Percentiles rank a stretch among this genome's conserved stretches.
phyloP scores from a whole-genome alignment of 441 rosid species.

The Macaranga tanarius region DNA sequence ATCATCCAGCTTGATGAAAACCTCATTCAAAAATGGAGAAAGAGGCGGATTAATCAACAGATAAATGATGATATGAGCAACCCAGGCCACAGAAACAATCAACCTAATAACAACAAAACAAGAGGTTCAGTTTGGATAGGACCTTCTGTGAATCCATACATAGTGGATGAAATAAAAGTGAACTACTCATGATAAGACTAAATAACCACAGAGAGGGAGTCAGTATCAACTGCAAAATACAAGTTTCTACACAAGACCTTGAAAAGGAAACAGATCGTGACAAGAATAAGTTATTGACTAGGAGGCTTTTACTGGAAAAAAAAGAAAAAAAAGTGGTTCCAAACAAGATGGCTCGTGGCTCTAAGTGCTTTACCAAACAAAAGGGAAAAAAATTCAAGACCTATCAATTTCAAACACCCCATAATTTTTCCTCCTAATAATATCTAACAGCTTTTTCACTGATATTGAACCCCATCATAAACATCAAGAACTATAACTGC shows the following conservation, averaged over 20 bases:
- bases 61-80: slow-evolving; percentile 89
- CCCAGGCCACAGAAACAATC: slow-evolving; percentile 96
- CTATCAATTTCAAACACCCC: no score
- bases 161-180: background rate
- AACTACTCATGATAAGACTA: background rate
- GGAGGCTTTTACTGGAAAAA: background rate
- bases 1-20: slow-evolving; percentile 97
- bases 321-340: no score
- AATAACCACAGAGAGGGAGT: background rate
- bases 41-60: slow-evolving; percentile 87
- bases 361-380: background rate
- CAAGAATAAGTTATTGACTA: background rate
- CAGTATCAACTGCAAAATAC: background rate
- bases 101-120: slow-evolving; percentile 46
- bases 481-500: no score
- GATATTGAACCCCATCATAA: no score
- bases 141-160: background rate
- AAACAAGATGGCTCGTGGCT: background rate
- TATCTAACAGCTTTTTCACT: no score
- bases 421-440: no score
- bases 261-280: background rate
- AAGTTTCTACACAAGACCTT: background rate
- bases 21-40: slow-evolving; percentile 88
- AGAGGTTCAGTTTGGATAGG: background rate
- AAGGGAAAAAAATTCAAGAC: no score